Evolutionary conservation across 495 filamentous ascomycete species (phyloP).

Genomic region (Pyrenula massariospora): DNA sequence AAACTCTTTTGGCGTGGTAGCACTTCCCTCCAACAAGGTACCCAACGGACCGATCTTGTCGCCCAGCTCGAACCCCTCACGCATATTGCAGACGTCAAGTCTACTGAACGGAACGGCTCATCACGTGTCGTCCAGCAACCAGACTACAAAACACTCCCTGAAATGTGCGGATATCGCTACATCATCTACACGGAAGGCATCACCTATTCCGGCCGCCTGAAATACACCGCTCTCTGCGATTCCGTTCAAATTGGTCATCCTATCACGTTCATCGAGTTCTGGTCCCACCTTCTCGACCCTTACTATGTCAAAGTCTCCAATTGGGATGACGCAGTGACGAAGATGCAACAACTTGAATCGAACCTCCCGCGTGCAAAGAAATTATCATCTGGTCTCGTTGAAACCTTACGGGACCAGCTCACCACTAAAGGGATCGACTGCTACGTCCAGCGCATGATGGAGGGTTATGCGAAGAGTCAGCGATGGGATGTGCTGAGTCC

Average conservation of each 20-base stretch:
- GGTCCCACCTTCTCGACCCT: background rate
- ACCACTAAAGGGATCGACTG: background rate
- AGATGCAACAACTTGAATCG: background rate
- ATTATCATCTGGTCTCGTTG: background rate
- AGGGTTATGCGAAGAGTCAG: background rate
- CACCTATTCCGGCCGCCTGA: constrained; percentile 30
- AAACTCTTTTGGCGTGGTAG: constrained; percentile 48
- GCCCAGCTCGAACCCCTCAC: constrained; percentile 13
- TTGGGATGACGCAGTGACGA: background rate
- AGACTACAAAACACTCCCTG: constrained; percentile 11
- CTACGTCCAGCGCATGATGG: background rate
- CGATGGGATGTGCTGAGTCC: background rate
- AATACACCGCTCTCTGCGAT: constrained; percentile 36
- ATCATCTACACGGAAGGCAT: constrained; percentile 32
- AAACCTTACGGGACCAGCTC: background rate
- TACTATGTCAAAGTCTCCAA: background rate
- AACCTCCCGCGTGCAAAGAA: background rate
- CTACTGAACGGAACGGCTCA: constrained; percentile 8
- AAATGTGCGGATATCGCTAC: constrained; percentile 33
- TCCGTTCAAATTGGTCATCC: constrained; percentile 26
- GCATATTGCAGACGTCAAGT: constrained; percentile 28
- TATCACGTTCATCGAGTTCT: constrained; percentile 7
- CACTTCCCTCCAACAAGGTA: constrained; percentile 9
- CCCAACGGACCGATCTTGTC: constrained; percentile 22
- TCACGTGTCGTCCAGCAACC: background rate